Evolutionary conservation across 2,329 filamentous ascomycete species (phyloP), one percentile per base, ranked within the genome.

Genomic region (Clarireedia sp.): DNA sequence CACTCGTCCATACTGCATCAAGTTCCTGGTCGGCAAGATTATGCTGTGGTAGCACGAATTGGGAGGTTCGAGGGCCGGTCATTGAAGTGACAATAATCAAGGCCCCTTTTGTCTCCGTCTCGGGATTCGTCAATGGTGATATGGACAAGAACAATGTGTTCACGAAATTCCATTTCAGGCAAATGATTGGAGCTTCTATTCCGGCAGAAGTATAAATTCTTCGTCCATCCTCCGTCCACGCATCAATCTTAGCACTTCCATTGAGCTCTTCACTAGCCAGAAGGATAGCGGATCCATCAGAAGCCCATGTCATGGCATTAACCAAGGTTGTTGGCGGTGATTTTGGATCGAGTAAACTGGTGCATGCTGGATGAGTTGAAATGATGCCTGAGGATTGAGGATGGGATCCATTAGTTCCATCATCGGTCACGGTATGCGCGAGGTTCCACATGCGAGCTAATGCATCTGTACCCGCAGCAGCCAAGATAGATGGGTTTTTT

Each of bases 401-500:
- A 8, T 50, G 26, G 14, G 19, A 21, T 49, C 44, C 37, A 37
- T 55, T 55, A 24, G 24, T 26, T 21, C 33, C 21, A 63, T 73
- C 72, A 63, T 73, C 72, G 64, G 75, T 71, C 67, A 74, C 54
- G 33, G 55, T 74, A 76, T 77, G 78, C 69, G 78, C 77, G 63
- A 85, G 70, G 60, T 79, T 83, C 82, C 82, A 85, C 72, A 85
- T 76, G 62, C 82, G 81, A 75, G 82, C 82, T 80, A 85, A 80
- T 72, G 82, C 80, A 75, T 85, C 82, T 69, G 81, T 85, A 66
- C 82, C 82, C 74, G 80, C 81, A 75, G 81, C 81, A 71, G 81
- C 82, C 76, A 86, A 75, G 72, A 83, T 74, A 58, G 78, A 80
- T 69, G 82, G 78, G 74, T 85, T 78, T 71, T 70, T 75, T 63